Base-by-base conservation (phyloP, 352 stramenopile species). In the Globisporangium perplexum region DNA sequence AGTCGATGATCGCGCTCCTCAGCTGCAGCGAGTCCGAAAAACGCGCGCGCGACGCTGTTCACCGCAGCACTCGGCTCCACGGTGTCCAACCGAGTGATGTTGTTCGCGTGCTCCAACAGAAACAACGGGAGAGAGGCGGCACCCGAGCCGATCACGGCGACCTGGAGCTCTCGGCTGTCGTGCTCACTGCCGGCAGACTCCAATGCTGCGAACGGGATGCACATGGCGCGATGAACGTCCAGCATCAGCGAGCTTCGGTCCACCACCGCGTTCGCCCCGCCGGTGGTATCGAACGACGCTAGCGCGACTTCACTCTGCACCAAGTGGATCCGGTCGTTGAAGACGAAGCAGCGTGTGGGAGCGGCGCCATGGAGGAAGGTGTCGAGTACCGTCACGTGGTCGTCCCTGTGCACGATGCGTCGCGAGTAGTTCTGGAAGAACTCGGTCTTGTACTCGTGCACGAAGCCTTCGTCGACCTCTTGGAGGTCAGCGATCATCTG, bases 231-330 rank as follows among this genome's bases (percentile, higher is more conserved):
- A 50, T 93, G 79, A 4, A 93, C 70, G 35, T 90, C 82, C 7
- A 93, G 70, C 50, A 69, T 61, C 28, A 93, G 63, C 5, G 45
- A 44, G 8, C 46, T 69, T 2, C 68, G 70, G 60, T 90, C 74
- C 17, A 89, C 56, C 10, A 17, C 22, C 30, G 15, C 44, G 44
- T 49, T 20, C 8, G 22, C 23, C 22, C 10, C 23, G 14, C 24
- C 41, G 18, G 8, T 8, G 0, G 4, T 2, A 17, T 18, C 26
- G 0, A 10, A n/a, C 33, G 8, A 1, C 30, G 61, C 47, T 3
- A 93, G 38, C 2, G 63, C 47, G 22, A 93, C 74, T 55, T 93
- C 82, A 18, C 77, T 90, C 59, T 93, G 82, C 11, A 79, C 74
- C 49, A 93, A 64, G 39, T 88, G 74, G 36, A 86, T 58, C 7